Percentiles rank a stretch among this genome's conserved stretches.
Conservation (phyloP, 1,284 basidiomycete species). For the Ustilago tritici region DNA sequence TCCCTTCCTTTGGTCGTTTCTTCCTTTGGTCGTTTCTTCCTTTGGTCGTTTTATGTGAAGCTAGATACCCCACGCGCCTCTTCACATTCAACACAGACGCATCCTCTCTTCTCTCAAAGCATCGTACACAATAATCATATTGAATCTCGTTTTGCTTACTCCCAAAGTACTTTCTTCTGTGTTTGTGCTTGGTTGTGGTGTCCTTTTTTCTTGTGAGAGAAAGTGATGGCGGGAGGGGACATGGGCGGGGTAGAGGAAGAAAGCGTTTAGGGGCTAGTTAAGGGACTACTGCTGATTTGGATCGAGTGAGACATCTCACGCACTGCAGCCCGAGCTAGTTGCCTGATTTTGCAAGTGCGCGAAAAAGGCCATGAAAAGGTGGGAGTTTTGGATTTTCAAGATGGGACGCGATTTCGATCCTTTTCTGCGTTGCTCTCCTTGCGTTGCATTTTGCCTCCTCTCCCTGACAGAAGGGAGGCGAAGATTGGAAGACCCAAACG, state of each 20-base stretch:
- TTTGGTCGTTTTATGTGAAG: conserved; percentile 11
- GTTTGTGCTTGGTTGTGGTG: conserved; percentile 1
- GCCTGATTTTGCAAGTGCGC: neutral
- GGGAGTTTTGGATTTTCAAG: conserved; percentile 2
- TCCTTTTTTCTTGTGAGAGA: too few species aligned
- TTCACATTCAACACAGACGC: conserved; percentile 5
- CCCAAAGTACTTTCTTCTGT: neutral
- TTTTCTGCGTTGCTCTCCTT: neutral
- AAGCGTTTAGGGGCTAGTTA: neutral
- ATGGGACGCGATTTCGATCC: neutral
- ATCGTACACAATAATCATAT: conserved; percentile 4
- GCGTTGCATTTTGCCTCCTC: neutral
- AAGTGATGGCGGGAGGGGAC: too few species aligned
- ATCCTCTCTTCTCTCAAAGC: conserved; percentile 1
- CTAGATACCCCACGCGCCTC: conserved; percentile 10
- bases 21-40: conserved; percentile 7
- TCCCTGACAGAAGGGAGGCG: too few species aligned
- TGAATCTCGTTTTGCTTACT: neutral
- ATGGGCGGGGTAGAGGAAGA: neutral
- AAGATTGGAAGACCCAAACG: too few species aligned
- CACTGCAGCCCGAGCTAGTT: neutral
- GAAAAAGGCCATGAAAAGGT: neutral
- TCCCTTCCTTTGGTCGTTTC: neutral
- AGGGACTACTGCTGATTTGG: neutral
- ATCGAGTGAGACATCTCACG: conserved; percentile 9